Conservation (phyloP, 768 basidiomycete genomes). For the Dendrothele bispora region DNA sequence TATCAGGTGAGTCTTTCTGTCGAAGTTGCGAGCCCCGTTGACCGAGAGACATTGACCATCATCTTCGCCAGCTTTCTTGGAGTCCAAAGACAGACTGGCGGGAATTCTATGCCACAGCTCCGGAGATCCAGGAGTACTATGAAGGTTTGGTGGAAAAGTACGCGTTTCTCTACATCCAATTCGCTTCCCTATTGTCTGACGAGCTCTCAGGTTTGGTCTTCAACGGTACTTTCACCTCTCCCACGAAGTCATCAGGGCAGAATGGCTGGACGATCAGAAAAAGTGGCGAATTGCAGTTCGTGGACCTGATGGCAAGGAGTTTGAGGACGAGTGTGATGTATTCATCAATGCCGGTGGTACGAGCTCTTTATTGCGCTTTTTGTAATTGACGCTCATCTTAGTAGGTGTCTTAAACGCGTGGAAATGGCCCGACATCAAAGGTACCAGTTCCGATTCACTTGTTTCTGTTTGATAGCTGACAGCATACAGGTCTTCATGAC, state of each 20-base stretch:
- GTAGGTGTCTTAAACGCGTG: conserved; percentile 29
- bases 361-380: no score
- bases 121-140: conserved; percentile 47
- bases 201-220: conserved; percentile 27
- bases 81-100: conserved; percentile 42
- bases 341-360: conserved; percentile 23
- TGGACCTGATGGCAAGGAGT: conserved; percentile 20
- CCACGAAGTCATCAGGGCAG: conserved; percentile 42
- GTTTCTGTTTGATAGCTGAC: background rate
- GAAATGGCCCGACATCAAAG: conserved; percentile 54
- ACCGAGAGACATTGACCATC: background rate
- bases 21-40: background rate
- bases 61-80: conserved; percentile 17
- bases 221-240: conserved; percentile 39
- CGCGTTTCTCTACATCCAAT: no score
- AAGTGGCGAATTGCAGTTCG: conserved; percentile 44
- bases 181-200: no score
- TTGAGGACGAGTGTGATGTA: conserved; percentile 20
- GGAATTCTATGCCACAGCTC: conserved; percentile 43
- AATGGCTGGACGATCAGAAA: conserved; percentile 34
- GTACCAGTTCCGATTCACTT: background rate
- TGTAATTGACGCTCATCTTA: no score
- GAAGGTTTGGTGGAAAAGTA: conserved; percentile 41
- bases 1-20: conserved; percentile 17
- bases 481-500: conserved; percentile 28